These are phyloP conservation scores for Trypanosoma mega DNA, from an alignment of 208 protist species.

Conservation along the genomic window DNA sequence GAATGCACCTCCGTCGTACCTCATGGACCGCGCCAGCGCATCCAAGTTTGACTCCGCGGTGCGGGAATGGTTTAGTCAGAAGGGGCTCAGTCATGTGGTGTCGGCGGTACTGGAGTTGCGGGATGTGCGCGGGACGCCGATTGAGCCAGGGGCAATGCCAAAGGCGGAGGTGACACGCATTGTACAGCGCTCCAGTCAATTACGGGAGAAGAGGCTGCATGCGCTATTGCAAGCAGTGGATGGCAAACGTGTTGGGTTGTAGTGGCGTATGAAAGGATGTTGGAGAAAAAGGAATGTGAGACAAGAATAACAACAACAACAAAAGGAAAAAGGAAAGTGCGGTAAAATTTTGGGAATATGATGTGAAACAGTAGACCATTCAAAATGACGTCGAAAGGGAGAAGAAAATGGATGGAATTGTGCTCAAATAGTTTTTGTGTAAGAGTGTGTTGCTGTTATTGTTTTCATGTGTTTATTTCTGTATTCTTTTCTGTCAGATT, in stretches of 20 bases:
- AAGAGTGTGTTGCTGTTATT: background rate
- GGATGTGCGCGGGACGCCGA: slow-evolving; percentile 34
- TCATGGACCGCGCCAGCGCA: slow-evolving; percentile 78
- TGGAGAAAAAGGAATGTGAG: too few species aligned
- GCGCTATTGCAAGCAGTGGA: slow-evolving; percentile 62
- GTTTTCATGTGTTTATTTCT: background rate
- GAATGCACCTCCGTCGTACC: slow-evolving; percentile 44
- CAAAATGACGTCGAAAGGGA: too few species aligned
- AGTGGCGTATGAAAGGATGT: too few species aligned
- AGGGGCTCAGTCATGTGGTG: slow-evolving; percentile 72
- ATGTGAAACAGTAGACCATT: too few species aligned
- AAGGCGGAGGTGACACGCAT: slow-evolving; percentile 35
- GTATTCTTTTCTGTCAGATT: too few species aligned
- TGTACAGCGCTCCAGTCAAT: slow-evolving; percentile 30
- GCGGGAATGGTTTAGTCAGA: slow-evolving; percentile 81
- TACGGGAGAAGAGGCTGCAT: slow-evolving; percentile 40
- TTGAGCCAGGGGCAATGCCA: slow-evolving; percentile 16
- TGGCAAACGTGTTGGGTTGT: slow-evolving; percentile 40
- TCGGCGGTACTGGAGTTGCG: slow-evolving; percentile 62
- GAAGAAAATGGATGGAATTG: too few species aligned
- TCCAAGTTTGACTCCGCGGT: slow-evolving; percentile 86
- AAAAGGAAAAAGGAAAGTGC: slow-evolving; percentile 1
- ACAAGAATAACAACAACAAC: background rate
- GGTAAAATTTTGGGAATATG: background rate
- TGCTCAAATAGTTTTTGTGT: too few species aligned